Base-by-base conservation (phyloP, 768 basidiomycete genomes). In the Mrakia blollopis region DNA sequence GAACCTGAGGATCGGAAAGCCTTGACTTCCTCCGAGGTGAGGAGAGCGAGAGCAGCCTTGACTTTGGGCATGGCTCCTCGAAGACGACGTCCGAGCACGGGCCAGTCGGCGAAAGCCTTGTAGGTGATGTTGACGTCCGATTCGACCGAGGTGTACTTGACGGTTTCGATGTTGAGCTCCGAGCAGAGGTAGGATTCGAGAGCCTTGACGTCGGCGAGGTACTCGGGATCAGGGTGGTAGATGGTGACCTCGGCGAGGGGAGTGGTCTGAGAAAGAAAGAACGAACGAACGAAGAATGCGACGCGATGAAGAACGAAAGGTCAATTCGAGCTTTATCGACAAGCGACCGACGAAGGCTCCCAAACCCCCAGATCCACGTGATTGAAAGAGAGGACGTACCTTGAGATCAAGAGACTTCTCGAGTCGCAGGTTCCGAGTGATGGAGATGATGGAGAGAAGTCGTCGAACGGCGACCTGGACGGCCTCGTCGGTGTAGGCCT, bases 391-490 rank as follows among this genome's bases (percentile, higher is more conserved):
- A 72, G 72, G 52, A 79, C 83, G 37, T 52, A 93, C 95, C 89
- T 98, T 98, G 80, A 96, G 87, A 9, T 93, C 92, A 61, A 98
- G 83, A 72, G 89, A 92, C 82, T 92, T 89, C 80, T 88, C 88
- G 83, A 98, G 94, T 67, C 97, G 91, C 79, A 98, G 87, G 80
- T 90, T 90, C 78, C 97, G 89, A 8, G 91, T 90, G 79, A 99
- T 86, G 72, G 98, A 94, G 79, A 98, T 98, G 83, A 99, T 91
- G 16, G 90, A 88, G 83, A 96, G 94, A 91, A 99, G 94, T 14
- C 94, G 89, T 84, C 91, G 88, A 32, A 98, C 93, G 85, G 97
- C 91, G 68, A 95, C 89, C 85, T 98, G 94, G 80, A 98, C 94
- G 80, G 90, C 90, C 28, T 86, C 88, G 83, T 99, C 93, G 82